Evolutionary conservation across 345 rosid species (phyloP).

Genomic region (Eucalyptus pauciflora): DNA sequence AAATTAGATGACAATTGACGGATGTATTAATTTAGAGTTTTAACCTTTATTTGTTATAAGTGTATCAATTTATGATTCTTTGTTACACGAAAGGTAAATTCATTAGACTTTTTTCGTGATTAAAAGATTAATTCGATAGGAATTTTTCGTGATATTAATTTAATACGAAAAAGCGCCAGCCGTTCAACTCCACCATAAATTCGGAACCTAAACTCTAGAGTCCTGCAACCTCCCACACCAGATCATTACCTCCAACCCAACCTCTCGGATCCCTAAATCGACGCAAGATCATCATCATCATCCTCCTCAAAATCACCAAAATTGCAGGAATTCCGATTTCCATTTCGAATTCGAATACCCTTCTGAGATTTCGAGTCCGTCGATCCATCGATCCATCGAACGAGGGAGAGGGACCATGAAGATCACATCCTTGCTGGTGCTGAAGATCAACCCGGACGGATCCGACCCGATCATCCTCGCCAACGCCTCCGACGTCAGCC

Average conservation of each 20-base stretch:
- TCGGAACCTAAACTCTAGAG: neutral
- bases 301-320: neutral
- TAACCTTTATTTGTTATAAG: too few species aligned
- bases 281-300: neutral
- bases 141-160: too few species aligned
- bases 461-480: conserved; percentile 62
- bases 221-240: neutral
- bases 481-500: conserved; percentile 72
- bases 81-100: too few species aligned
- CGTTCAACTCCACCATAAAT: neutral
- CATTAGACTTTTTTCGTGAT: too few species aligned
- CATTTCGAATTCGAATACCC: neutral
- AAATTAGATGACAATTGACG: accelerated
- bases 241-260: neutral
- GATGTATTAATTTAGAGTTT: too few species aligned
- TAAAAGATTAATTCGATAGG: too few species aligned
- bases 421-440: conserved; percentile 83
- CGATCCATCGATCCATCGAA: neutral
- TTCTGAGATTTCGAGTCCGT: neutral
- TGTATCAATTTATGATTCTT: too few species aligned
- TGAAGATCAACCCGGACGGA: conserved; percentile 57
- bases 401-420: conserved; percentile 35
- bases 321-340: neutral
- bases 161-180: neutral
- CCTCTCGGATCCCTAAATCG: neutral